phyloP scores from a whole-genome alignment of 371 early-diverging fungal species.

The Fennellomyces sp. region DNA sequence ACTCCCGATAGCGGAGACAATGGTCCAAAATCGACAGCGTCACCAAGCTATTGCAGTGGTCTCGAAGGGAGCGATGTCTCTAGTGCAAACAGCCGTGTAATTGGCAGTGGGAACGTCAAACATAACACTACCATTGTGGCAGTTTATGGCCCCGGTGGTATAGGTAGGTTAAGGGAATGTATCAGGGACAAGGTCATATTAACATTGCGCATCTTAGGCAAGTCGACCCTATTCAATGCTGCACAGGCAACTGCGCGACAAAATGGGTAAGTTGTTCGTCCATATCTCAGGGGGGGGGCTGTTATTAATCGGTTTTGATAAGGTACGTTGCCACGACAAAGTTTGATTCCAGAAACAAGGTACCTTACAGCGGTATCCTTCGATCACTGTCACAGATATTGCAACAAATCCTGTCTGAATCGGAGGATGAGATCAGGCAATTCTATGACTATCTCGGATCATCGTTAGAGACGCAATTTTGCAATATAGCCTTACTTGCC shows the following conservation, averaged over 20 bases:
- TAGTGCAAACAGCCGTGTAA: constrained; percentile 6
- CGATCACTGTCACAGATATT: constrained; percentile 44
- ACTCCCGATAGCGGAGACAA: constrained; percentile 2
- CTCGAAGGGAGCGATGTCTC: constrained; percentile 37
- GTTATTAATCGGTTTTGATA: neutral
- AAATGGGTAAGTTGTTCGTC: constrained; percentile 26
- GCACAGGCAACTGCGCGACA: constrained; percentile 39
- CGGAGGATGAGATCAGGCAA: constrained; percentile 37
- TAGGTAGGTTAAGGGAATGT: neutral
- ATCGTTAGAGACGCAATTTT: constrained; percentile 35
- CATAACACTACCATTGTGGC: constrained; percentile 25
- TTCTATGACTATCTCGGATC: constrained; percentile 35
- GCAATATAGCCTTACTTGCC: constrained; percentile 33
- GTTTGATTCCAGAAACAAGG: constrained; percentile 38
- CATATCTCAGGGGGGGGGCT: neutral
- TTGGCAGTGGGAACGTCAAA: neutral
- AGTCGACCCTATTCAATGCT: constrained; percentile 42
- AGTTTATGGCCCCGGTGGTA: constrained; percentile 43
- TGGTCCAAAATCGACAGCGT: constrained; percentile 10
- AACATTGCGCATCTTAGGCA: too few species aligned
- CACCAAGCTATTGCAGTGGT: constrained; percentile 39
- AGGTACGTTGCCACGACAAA: constrained; percentile 44
- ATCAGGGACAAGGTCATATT: neutral
- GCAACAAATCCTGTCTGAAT: constrained; percentile 48
- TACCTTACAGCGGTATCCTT: constrained; percentile 41